Evolutionary conservation across 2,329 filamentous ascomycete species (phyloP).

Genomic region (Pseudocercospora ulei): DNA sequence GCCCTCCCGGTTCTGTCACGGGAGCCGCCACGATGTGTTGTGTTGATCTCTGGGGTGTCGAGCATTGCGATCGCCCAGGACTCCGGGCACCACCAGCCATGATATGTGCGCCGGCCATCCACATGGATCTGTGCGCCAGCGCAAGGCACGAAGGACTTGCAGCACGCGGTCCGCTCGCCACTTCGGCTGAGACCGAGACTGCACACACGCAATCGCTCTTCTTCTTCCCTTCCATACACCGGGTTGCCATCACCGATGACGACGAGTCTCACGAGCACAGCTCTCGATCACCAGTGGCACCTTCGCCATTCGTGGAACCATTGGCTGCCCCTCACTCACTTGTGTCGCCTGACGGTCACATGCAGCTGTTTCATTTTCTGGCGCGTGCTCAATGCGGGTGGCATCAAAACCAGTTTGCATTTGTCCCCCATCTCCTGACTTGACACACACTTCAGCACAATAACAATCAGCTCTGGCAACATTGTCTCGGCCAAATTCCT

Average conservation of each 20-base stretch:
- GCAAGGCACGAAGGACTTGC: too few species aligned
- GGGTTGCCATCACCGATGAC: background rate
- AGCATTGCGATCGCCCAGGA: too few species aligned
- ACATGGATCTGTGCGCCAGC: too few species aligned
- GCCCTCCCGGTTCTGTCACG: conserved; percentile 2
- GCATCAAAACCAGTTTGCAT: conserved; percentile 1
- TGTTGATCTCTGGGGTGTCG: background rate
- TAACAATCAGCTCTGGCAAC: conserved; percentile 8
- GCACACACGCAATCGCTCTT: background rate
- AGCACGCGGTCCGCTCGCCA: too few species aligned
- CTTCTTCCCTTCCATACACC: too few species aligned
- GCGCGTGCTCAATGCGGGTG: background rate
- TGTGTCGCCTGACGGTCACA: conserved; percentile 5
- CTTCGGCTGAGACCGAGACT: background rate
- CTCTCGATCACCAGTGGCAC: background rate
- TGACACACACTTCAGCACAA: conserved; percentile 1
- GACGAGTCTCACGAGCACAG: background rate
- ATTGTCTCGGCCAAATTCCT: conserved; percentile 4
- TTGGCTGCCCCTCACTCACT: conserved; percentile 5
- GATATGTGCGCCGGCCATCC: too few species aligned
- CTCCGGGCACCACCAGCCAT: too few species aligned
- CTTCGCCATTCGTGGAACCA: background rate
- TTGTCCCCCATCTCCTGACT: conserved; percentile 1
- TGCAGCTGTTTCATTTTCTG: conserved; percentile 7
- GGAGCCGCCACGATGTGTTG: background rate